Base-by-base conservation (phyloP, 805 yeast genomes). In the Candida hispaniensis region DNA sequence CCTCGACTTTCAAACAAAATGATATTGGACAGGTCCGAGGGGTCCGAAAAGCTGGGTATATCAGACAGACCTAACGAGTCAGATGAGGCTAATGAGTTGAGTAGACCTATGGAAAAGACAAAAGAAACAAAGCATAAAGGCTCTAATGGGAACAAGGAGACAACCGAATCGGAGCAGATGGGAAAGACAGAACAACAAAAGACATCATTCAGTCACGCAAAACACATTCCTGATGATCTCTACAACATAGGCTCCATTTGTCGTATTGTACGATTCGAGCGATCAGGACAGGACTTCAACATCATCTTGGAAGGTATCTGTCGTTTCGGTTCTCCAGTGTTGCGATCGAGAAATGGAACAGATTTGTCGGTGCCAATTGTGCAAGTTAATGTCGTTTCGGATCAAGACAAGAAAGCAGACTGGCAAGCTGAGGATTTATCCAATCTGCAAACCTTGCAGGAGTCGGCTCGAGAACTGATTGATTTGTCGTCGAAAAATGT, bases 221-320 rank as follows among this genome's bases (percentile, higher is more conserved):
- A n/a, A n/a, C n/a, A n/a, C n/a, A n/a, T n/a, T n/a, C n/a, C n/a
- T n/a, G n/a, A n/a, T n/a, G n/a, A n/a, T n/a, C n/a, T n/a, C n/a
- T 34, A 32, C 28, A 18, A 30, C 7, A 39, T 27, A 17, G 49
- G 49, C 3, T 39, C 47, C 19, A 28, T 43, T 10, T 47, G 47
- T 8, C 30, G 43, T 13, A 30, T 46, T 15, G 42, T 42, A 8
- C 43, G 50, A 7, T 27, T 46, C n/a, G 50, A 46, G 22, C 35
- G 45, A 9, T 21, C 41, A 3, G 33, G 27, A 14, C 39, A 39
- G 8, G 29, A 25, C 16, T 39, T 27, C 11, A 43, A 42, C 24
- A 39, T 43, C 21, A 42, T 44, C 4, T 21, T 47, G 18, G 50
- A 47, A 30, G 50, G 50, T 17, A 19, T 44, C 4, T 26, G 42